A percentile compares a stretch with the other conserved stretches of the same genome.
Evolutionary conservation across 148 eudicot species (phyloP).

Genomic region (Hydrangea macrophylla): DNA sequence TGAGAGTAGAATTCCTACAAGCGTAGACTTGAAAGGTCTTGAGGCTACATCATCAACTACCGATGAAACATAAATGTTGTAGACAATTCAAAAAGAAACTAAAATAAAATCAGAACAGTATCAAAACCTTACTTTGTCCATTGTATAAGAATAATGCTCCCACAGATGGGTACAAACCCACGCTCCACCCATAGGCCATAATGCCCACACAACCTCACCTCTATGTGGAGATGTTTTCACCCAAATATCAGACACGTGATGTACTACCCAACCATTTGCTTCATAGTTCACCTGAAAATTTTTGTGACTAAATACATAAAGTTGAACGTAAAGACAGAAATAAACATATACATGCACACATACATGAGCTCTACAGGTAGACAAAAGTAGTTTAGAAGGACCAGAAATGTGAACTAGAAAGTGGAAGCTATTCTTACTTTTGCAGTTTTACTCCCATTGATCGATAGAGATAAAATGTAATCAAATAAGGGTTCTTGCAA

Average conservation of each 20-base stretch:
- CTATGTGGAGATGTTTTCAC: conserved; percentile 73
- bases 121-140: conserved; percentile 54
- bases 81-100: too few species aligned
- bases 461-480: conserved; percentile 48
- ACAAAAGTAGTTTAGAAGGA: not conserved
- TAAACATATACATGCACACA: not conserved
- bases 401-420: not conserved
- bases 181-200: conserved; percentile 97
- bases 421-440: conserved; percentile 25
- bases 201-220: conserved; percentile 76
- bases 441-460: conserved; percentile 75
- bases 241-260: conserved; percentile 85
- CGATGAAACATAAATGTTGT: not conserved
- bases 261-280: conserved; percentile 86
- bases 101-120: not conserved
- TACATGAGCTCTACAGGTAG: too few species aligned
- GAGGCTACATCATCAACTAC: not conserved
- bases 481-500: conserved; percentile 80
- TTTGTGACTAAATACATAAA: conserved; percentile 26
- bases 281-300: conserved; percentile 63
- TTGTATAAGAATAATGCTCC: conserved; percentile 77
- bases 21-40: not conserved
- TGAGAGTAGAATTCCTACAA: not conserved
- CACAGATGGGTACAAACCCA: conserved; percentile 96
- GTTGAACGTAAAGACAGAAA: conserved; percentile 3